Evolutionary conservation across 768 basidiomycete species (phyloP).

Genomic region (Psilocybe azurescens): DNA sequence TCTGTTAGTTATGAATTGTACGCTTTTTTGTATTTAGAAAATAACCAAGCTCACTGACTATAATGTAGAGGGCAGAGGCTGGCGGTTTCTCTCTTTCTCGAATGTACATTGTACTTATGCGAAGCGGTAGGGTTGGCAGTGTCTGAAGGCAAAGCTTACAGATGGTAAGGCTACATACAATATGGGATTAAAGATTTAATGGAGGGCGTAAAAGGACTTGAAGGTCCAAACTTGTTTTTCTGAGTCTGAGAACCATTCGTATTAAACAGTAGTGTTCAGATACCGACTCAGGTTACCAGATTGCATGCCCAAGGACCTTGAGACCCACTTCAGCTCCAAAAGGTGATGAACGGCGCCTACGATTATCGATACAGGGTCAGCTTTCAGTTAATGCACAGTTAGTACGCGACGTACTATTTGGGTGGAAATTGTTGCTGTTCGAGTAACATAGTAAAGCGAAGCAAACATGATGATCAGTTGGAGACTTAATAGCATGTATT

Average conservation of each 20-base stretch:
- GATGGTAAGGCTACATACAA: no score
- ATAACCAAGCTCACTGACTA: neutral
- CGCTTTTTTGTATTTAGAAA: neutral
- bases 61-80: neutral
- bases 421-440: constrained; percentile 57
- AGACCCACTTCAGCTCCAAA: constrained; percentile 26
- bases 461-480: neutral
- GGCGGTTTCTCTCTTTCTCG: no score
- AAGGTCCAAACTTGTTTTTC: no score
- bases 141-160: no score
- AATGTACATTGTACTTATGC: neutral
- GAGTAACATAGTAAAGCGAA: neutral
- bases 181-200: no score
- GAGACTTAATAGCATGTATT: neutral
- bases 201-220: no score
- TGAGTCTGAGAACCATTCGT: no score
- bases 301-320: constrained; percentile 19
- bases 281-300: constrained; percentile 21
- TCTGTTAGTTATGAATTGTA: neutral
- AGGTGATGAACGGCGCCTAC: constrained; percentile 47
- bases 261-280: no score
- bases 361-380: neutral
- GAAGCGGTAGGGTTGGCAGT: neutral
- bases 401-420: constrained; percentile 44
- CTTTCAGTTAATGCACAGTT: no score